Evolutionary conservation across 2,329 filamentous ascomycete species (phyloP).

Genomic region (Neonectria neomacrospora): DNA sequence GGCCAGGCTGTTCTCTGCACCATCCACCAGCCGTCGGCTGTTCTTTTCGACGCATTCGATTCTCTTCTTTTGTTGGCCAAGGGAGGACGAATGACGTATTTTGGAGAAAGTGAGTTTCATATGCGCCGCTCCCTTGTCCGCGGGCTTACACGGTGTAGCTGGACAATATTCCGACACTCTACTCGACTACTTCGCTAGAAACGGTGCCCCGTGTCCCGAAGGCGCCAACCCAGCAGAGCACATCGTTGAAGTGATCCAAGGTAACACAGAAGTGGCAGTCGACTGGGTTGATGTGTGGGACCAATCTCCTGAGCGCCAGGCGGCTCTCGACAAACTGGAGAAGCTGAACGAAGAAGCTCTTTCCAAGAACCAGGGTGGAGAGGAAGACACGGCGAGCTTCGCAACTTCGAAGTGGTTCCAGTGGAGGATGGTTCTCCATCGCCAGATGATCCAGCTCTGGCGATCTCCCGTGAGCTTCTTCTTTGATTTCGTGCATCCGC

Average conservation of each 20-base stretch:
- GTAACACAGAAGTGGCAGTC: conserved; percentile 55
- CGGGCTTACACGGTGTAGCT: conserved; percentile 19
- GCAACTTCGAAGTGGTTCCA: conserved; percentile 54
- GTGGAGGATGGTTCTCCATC: conserved; percentile 49
- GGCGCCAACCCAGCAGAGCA: conserved; percentile 57
- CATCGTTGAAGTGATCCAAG: conserved; percentile 58
- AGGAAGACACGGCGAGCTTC: conserved; percentile 52
- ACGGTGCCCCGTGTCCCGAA: conserved; percentile 57
- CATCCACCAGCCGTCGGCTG: conserved; percentile 67
- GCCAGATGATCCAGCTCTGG: conserved; percentile 40
- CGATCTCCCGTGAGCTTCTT: conserved; percentile 33
- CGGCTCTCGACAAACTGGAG: conserved; percentile 55
- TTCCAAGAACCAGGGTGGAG: background rate
- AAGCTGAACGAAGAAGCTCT: conserved; percentile 69
- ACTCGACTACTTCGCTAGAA: conserved; percentile 60
- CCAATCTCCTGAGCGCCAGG: conserved; percentile 64
- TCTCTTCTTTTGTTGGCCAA: conserved; percentile 36
- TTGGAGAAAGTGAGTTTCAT: conserved; percentile 24
- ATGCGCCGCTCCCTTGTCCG: background rate
- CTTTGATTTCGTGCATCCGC: fast-evolving
- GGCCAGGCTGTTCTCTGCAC: conserved; percentile 74
- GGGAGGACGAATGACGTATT: conserved; percentile 38
- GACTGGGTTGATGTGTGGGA: conserved; percentile 67
- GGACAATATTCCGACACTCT: conserved; percentile 33
- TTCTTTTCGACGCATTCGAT: conserved; percentile 37